phyloP scores from a whole-genome alignment of 2,329 filamentous ascomycete species.

The Microthyrium microscopicum region DNA sequence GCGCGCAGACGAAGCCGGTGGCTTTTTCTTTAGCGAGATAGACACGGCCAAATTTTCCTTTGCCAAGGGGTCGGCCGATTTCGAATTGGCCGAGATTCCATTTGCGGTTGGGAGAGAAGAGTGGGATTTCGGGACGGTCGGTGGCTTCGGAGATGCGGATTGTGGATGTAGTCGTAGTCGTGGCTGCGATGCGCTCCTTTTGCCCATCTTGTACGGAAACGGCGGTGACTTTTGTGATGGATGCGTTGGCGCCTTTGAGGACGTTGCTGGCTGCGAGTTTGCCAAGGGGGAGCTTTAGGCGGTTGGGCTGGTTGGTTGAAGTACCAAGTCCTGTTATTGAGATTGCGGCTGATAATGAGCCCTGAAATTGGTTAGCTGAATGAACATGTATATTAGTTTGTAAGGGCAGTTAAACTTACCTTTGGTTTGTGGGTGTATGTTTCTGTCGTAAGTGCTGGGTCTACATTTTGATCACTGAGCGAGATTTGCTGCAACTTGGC shows the following conservation, averaged over 20 bases:
- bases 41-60: slow-evolving; percentile 76
- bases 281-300: slow-evolving; percentile 57
- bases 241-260: slow-evolving; percentile 24
- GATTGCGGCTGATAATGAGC: slow-evolving; percentile 28
- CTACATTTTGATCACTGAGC: neutral
- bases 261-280: slow-evolving; percentile 46
- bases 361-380: slow-evolving; percentile 16
- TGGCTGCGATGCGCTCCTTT: slow-evolving; percentile 17
- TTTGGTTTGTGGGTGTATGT: slow-evolving; percentile 53
- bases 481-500: neutral
- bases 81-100: slow-evolving; percentile 92
- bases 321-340: slow-evolving; percentile 31
- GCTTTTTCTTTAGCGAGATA: slow-evolving; percentile 69
- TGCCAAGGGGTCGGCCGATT: slow-evolving; percentile 70
- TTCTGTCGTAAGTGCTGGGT: neutral
- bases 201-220: slow-evolving; percentile 48
- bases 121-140: slow-evolving; percentile 31
- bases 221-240: slow-evolving; percentile 48
- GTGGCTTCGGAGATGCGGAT: slow-evolving; percentile 22
- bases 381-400: neutral
- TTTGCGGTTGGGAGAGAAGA: slow-evolving; percentile 27
- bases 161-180: slow-evolving; percentile 19
- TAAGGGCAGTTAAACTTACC: slow-evolving; percentile 40
- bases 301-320: slow-evolving; percentile 29
- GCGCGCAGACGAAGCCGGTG: slow-evolving; percentile 67